phyloP scores from a whole-genome alignment of 106 monocot species.

The Dendrobium catenatum region DNA sequence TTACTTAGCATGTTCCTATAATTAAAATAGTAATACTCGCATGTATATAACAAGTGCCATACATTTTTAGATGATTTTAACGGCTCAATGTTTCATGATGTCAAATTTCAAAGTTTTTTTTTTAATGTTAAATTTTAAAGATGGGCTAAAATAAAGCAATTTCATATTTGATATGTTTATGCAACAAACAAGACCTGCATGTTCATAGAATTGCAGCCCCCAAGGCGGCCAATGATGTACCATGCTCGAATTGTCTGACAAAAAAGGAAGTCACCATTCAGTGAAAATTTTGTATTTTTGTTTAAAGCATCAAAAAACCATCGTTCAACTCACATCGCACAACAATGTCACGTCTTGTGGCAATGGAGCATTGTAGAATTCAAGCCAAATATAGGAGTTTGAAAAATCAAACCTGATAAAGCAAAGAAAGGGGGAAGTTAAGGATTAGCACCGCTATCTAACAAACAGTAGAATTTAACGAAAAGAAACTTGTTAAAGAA shows the following conservation, averaged over 20 bases:
- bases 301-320: not conserved
- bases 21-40: not conserved
- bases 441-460: not conserved
- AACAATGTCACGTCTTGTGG: slow-evolving; percentile 68
- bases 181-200: slow-evolving; percentile 61
- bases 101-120: not conserved
- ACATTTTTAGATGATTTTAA: not conserved
- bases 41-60: not conserved
- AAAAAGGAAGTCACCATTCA: slow-evolving; percentile 5
- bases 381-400: slow-evolving; percentile 95
- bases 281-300: not conserved
- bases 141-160: not conserved
- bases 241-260: slow-evolving; percentile 75
- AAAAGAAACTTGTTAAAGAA: not conserved
- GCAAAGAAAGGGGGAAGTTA: not conserved
- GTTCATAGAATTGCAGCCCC: slow-evolving; percentile 99
- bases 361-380: slow-evolving; percentile 77
- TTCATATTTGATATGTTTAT: not conserved
- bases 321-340: slow-evolving; percentile 59
- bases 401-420: slow-evolving; percentile 66
- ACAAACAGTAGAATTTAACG: not conserved
- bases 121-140: not conserved
- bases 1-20: not conserved
- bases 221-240: slow-evolving; percentile 93
- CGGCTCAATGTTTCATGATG: not conserved